These are phyloP conservation scores for Pseudonectria foliicola DNA, from an alignment of 2,329 filamentous ascomycete genomes.

Conservation along the genomic window DNA sequence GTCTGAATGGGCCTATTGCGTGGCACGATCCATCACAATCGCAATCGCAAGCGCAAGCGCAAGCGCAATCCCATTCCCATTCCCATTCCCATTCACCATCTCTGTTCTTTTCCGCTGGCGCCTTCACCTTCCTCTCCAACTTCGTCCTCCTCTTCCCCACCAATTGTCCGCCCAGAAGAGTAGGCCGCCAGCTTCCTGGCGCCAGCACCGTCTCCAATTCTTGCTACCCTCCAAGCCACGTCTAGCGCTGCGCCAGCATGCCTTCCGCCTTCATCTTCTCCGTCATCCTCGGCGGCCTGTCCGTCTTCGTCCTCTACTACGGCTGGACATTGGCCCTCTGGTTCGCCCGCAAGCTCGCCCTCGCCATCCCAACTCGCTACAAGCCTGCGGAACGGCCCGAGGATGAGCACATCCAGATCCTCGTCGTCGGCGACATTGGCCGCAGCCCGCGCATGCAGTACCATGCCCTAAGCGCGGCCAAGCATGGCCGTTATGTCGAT, in stretches of 20 bases:
- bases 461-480: slow-evolving; percentile 86
- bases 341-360: slow-evolving; percentile 15
- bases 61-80: too few species aligned
- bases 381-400: slow-evolving; percentile 26
- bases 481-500: slow-evolving; percentile 71
- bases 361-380: slow-evolving; percentile 29
- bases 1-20: too few species aligned
- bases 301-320: slow-evolving; percentile 24
- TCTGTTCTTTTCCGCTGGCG: too few species aligned
- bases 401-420: slow-evolving; percentile 59
- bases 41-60: too few species aligned
- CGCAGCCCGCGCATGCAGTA: slow-evolving; percentile 98
- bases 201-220: too few species aligned
- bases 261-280: slow-evolving; percentile 27
- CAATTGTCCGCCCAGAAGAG: too few species aligned
- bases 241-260: slow-evolving; percentile 12
- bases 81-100: too few species aligned
- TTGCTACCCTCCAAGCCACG: not conserved
- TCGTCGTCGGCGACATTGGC: slow-evolving; percentile 92
- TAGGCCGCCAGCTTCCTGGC: too few species aligned
- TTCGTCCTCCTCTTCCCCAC: slow-evolving; percentile 5
- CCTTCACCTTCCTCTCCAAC: too few species aligned
- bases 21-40: too few species aligned
- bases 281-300: slow-evolving; percentile 27
- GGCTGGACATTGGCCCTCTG: slow-evolving; percentile 14